phyloP scores from a whole-genome alignment of 108 stramenopile species.

The Seminavis robusta region DNA sequence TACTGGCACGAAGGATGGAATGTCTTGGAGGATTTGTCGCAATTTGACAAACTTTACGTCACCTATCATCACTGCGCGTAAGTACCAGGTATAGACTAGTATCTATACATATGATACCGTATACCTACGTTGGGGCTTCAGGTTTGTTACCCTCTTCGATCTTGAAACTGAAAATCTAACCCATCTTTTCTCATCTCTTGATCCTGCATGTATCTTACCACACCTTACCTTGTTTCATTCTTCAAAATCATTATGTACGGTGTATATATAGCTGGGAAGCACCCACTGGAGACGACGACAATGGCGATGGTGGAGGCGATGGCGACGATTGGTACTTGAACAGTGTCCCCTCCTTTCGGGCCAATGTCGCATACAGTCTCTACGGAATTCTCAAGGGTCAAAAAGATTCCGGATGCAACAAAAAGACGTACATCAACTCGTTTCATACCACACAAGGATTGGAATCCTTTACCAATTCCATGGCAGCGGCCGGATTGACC shows the following conservation, averaged over 20 bases:
- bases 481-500: not conserved
- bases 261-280: conserved; percentile 2
- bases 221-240: not conserved
- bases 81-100: not conserved
- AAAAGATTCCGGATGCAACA: conserved; percentile 3
- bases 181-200: not conserved
- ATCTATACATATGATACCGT: not conserved
- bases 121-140: not conserved
- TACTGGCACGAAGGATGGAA: conserved; percentile 20
- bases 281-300: conserved; percentile 9
- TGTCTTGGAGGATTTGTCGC: conserved; percentile 8
- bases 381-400: conserved; percentile 19
- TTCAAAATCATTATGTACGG: not conserved
- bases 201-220: not conserved
- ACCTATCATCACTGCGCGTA: conserved; percentile 18
- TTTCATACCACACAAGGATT: conserved; percentile 38
- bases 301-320: too few species aligned
- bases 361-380: conserved; percentile 36
- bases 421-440: conserved; percentile 30
- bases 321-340: conserved; percentile 29
- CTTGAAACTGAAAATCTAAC: too few species aligned
- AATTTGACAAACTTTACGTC: conserved; percentile 16
- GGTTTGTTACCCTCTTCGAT: too few species aligned
- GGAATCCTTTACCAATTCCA: conserved; percentile 6
- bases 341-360: conserved; percentile 19